phyloP scores from a whole-genome alignment of 1,284 basidiomycete genomes.

The Ustilago bromivora region DNA sequence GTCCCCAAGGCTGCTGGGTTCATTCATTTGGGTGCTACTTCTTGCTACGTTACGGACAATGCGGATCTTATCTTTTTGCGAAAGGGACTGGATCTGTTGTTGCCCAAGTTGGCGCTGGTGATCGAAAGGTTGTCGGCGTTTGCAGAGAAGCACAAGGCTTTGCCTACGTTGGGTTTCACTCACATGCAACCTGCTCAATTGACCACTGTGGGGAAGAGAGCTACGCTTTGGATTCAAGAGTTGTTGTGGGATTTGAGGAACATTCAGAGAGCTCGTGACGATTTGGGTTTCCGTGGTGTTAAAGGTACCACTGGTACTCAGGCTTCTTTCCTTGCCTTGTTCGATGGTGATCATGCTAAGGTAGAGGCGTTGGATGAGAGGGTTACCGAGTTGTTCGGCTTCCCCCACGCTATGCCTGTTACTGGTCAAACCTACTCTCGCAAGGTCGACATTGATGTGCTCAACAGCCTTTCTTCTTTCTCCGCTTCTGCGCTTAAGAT shows the following conservation, averaged over 20 bases:
- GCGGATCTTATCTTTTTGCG: conserved; percentile 96
- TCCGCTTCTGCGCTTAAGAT: conserved; percentile 98
- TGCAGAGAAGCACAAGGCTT: conserved; percentile 73
- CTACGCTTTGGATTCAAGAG: conserved; percentile 93
- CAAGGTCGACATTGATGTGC: conserved; percentile 95
- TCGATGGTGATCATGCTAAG: conserved; percentile 87
- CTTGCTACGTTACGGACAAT: conserved; percentile 94
- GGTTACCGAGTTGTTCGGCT: conserved; percentile 85
- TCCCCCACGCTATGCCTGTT: conserved; percentile 94
- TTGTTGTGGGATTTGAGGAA: conserved; percentile 97
- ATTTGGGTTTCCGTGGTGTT: conserved; percentile 96
- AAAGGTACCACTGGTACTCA: conserved; percentile 99
- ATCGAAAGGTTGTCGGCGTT: conserved; percentile 89
- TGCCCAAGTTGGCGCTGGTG: conserved; percentile 87
- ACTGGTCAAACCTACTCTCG: conserved; percentile 98
- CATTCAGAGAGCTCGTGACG: conserved; percentile 87
- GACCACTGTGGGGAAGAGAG: conserved; percentile 99
- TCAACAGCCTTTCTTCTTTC: conserved; percentile 88
- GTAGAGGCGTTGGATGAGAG: conserved; percentile 87
- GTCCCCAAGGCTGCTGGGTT: conserved; percentile 96
- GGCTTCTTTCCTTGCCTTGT: conserved; percentile 92
- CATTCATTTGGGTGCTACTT: conserved; percentile 96
- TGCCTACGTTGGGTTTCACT: conserved; percentile 85
- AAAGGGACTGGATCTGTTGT: conserved; percentile 83
- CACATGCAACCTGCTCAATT: conserved; percentile 99